These are phyloP conservation scores for Ascochyta lentis DNA, from an alignment of 2,329 filamentous ascomycete species.

Conservation along the genomic window DNA sequence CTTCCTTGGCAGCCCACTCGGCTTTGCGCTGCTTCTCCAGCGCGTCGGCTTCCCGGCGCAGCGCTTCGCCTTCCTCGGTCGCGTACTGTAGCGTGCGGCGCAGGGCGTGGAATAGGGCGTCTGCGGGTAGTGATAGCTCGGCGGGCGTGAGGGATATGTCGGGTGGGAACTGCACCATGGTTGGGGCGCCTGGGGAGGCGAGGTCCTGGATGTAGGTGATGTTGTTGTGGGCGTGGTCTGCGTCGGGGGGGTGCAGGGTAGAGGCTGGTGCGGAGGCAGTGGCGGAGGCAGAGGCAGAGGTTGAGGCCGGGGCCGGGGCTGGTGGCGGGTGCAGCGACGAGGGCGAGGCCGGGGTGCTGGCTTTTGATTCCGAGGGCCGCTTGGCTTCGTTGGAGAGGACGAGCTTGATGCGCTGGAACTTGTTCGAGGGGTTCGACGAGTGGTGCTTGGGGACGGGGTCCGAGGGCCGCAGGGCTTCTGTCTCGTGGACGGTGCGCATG, in stretches of 20 bases:
- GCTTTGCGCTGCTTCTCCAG: conserved; percentile 71
- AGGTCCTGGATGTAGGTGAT: conserved; percentile 64
- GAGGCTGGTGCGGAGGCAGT: conserved; percentile 18
- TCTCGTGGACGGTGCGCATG: conserved; percentile 98
- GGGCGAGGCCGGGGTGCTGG: conserved; percentile 44
- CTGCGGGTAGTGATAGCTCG: conserved; percentile 71
- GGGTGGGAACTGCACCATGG: conserved; percentile 60
- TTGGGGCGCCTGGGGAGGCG: conserved; percentile 64
- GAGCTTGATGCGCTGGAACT: conserved; percentile 54
- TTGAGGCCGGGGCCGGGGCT: not conserved
- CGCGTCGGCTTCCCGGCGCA: conserved; percentile 69
- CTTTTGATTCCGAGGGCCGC: conserved; percentile 39
- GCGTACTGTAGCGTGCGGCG: conserved; percentile 75
- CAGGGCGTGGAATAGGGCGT: conserved; percentile 69
- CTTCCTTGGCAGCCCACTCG: conserved; percentile 82
- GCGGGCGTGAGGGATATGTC: conserved; percentile 68
- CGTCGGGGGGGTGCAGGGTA: conserved; percentile 31
- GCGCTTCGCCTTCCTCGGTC: conserved; percentile 67
- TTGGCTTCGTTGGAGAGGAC: conserved; percentile 49
- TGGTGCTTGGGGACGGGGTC: conserved; percentile 74
- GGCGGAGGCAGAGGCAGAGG: conserved; percentile 16
- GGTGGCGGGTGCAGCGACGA: conserved; percentile 32
- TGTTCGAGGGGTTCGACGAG: conserved; percentile 54
- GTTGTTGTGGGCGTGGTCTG: conserved; percentile 61
- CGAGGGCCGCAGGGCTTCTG: conserved; percentile 82